Evolutionary conservation across 176 grass and related monocot species (phyloP), one percentile per base, ranked within the genome.

Genomic region (Carex scoparia): DNA sequence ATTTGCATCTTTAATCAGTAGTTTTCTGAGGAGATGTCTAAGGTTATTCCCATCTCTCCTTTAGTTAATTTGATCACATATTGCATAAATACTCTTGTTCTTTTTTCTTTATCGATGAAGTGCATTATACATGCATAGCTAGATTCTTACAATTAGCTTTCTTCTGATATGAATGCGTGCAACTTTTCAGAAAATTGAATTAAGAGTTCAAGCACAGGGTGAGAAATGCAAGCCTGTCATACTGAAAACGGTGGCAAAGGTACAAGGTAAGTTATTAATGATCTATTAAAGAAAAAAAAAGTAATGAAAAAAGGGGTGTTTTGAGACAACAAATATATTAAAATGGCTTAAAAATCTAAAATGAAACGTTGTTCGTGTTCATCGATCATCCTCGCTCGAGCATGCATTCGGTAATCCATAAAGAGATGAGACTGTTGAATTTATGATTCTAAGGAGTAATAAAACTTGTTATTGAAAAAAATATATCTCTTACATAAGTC

Each of bases 161-260:
- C 51, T 55, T 78, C 28, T 78, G 51, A 57, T 57, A 27, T 56
- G 49, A 78, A 31, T 78, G 27, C 12, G 57, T 57, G 27, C 13
- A 78, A 57, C 27, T 33, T 83, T 73, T 81, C 91, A 96, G 91
- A 93, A 91, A 82, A 96, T 96, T 15, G 91, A 93, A 84, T 64
- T 96, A 40, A 83, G 89, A 86, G 89, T 93, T 80, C 61, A 79
- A 65, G 49, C 75, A 70, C 54, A 44, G 16, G 61, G 69, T 57
- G 80, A 89, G 1, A 69, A 61, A 35, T 87, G 87, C 80, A 93
- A 88, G 81, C 71, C 87, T 73, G 10, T 14, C 58, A 87, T 90
- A 59, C 80, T 95, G 89, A 84, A n/a, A 71, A 62, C 16, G 44
- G 69, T 86, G 49, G 87, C 89, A 65, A 88, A 83, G 19, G 9